Conservation (phyloP, 1,284 basidiomycete species). For the Kwoniella shivajii region DNA sequence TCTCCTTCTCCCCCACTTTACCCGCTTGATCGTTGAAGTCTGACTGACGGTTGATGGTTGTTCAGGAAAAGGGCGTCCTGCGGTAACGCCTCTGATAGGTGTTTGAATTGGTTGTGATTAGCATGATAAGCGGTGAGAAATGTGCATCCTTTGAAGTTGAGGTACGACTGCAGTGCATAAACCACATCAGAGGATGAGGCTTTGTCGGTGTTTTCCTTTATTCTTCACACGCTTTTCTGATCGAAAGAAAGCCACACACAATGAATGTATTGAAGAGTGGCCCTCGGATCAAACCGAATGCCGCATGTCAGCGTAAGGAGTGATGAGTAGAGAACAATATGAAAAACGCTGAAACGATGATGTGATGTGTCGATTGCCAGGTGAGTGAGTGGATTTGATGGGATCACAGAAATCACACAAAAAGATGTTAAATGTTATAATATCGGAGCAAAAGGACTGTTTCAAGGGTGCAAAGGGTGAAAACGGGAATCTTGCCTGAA, state of each 20-base stretch:
- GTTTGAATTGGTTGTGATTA: too few relatives aligned
- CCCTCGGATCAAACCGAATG: too few relatives aligned
- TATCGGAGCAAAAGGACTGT: too few relatives aligned
- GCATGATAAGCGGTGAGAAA: too few relatives aligned
- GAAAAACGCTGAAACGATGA: neutral
- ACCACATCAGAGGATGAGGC: neutral
- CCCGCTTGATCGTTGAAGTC: neutral
- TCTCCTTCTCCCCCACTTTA: slow-evolving; percentile 1
- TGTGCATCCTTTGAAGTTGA: neutral
- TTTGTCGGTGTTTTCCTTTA: neutral
- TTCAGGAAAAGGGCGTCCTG: neutral
- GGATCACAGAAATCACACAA: neutral
- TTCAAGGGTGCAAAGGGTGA: too few relatives aligned
- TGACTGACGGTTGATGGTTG: neutral
- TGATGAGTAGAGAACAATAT: neutral
- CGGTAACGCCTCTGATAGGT: neutral
- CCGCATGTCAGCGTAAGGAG: too few relatives aligned
- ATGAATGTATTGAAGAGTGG: too few relatives aligned
- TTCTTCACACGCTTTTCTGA: too few relatives aligned
- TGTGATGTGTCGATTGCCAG: neutral
- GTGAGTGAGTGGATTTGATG: neutral
- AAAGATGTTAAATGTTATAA: too few relatives aligned
- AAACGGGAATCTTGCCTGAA: too few relatives aligned
- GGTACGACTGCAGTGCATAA: neutral
- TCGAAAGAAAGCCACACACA: too few relatives aligned